phyloP scores from a whole-genome alignment of 2,329 filamentous ascomycete species.

The Didymella pomorum region DNA sequence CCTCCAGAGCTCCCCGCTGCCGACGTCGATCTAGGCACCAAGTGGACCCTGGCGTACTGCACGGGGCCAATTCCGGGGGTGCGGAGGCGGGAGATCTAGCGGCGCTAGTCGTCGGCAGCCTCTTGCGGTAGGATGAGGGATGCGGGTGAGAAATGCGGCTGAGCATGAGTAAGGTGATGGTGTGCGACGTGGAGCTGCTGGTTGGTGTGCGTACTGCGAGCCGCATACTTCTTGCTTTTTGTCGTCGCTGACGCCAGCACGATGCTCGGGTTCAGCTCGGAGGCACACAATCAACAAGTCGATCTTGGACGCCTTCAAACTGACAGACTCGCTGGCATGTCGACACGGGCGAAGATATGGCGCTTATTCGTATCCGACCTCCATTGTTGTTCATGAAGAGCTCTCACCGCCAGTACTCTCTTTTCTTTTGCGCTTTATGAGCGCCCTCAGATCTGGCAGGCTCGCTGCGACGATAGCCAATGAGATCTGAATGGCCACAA shows the following conservation, averaged over 20 bases:
- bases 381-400: neutral
- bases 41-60: neutral
- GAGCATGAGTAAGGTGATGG: neutral
- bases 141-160: neutral
- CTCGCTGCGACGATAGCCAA: slow-evolving; percentile 40
- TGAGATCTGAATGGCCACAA: slow-evolving; percentile 37
- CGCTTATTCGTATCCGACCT: neutral
- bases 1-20: slow-evolving; percentile 10
- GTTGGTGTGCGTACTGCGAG: neutral
- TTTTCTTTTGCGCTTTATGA: slow-evolving; percentile 27
- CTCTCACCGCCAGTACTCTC: slow-evolving; percentile 10
- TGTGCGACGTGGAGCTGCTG: neutral
- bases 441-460: slow-evolving; percentile 36
- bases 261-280: neutral
- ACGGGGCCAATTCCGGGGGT: neutral
- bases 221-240: neutral
- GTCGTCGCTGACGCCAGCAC: slow-evolving; percentile 5
- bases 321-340: neutral
- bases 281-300: neutral
- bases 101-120: slow-evolving; percentile 2
- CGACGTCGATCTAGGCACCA: slow-evolving; percentile 9
- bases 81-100: slow-evolving; percentile 10
- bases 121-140: neutral
- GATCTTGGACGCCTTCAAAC: slow-evolving; percentile 1
- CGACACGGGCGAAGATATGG: neutral